These are phyloP conservation scores for Starmera quercuum DNA, from an alignment of 805 yeast species.

Conservation along the genomic window DNA sequence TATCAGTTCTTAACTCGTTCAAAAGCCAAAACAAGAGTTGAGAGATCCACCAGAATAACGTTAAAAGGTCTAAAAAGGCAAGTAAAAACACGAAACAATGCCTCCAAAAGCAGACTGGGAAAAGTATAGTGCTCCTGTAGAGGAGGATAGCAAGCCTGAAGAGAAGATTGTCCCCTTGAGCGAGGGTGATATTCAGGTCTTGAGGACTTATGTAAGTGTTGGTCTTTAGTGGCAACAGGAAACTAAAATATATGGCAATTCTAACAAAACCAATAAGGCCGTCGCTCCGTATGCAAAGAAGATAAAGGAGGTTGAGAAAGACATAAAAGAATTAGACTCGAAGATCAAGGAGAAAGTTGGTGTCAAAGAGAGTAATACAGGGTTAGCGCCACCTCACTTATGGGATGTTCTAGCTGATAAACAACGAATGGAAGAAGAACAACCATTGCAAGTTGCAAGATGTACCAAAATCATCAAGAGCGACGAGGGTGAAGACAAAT, in stretches of 20 bases:
- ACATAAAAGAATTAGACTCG: slow-evolving; percentile 74
- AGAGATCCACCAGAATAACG: no score
- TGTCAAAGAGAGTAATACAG: slow-evolving; percentile 91
- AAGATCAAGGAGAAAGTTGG: slow-evolving; percentile 94
- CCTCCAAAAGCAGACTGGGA: slow-evolving; percentile 99
- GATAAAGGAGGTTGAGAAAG: slow-evolving; percentile 79
- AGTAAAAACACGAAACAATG: slow-evolving; percentile 35
- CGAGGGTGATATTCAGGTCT: slow-evolving; percentile 95
- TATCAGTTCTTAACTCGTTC: no score
- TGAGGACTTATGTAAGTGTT: slow-evolving; percentile 66
- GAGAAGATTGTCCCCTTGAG: slow-evolving; percentile 79
- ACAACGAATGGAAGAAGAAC: slow-evolving; percentile 87
- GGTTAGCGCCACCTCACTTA: slow-evolving; percentile 91
- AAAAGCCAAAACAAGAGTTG: no score
- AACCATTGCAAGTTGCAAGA: slow-evolving; percentile 95
- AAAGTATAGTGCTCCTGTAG: slow-evolving; percentile 85
- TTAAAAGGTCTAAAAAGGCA: no score
- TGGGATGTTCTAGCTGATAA: slow-evolving; percentile 98
- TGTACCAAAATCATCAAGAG: slow-evolving; percentile 92
- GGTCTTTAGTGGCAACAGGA: slow-evolving; percentile 1
- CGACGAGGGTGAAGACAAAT: slow-evolving; percentile 61
- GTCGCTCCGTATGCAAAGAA: slow-evolving; percentile 90
- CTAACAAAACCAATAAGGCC: slow-evolving; percentile 36
- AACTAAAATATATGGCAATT: slow-evolving; percentile 1
- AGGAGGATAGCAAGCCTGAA: slow-evolving; percentile 47